Evolutionary conservation across 768 basidiomycete species (phyloP), one percentile per base, ranked within the genome.

Genomic region (Dentipellis sp.): DNA sequence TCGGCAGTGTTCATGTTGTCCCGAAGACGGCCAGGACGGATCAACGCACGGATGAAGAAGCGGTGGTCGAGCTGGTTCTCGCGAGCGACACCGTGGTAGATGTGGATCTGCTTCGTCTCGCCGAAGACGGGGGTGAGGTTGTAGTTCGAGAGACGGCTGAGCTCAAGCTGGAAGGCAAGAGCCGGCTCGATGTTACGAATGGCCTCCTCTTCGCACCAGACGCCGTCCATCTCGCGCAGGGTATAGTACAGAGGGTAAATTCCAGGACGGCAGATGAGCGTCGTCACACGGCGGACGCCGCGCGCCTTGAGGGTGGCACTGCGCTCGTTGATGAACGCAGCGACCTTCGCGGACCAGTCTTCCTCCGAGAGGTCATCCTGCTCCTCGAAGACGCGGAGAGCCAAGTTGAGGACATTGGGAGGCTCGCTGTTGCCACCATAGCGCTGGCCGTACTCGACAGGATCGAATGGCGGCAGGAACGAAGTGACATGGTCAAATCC

Each of bases 101-200:
- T 90, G 72, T 98, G 97, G 50, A 98, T 90, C 72, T 98, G 95
- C 68, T 95, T 89, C 72, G 91, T 89, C 72, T 98, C 94, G 49
- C 93, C 92, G 67, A 94, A 94, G 74, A 86, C 85, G n/a, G 97
- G 95, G 40, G 83, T 89, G 68, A 99, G 80, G 69, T 94, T 93
- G 76, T 97, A 98, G 77, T 94, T 90, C 14, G 94, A 95, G 55
- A 99, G 80, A 48, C 97, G 92, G 70, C 88, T 90, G 58, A 99
- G 85, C 68, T 99, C 97, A 52, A 99, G 79, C 72, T 98, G 97
- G 82, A 91, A 97, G 34, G 97, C 97, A 42, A 98, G 78, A 22
- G 97, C 97, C 19, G 97, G 97, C 68, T 99, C 97, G 58, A 97
- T 94, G 74, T 98, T 97, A 68, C 97, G 88, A 68, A 99, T 95